phyloP scores from a whole-genome alignment of 768 basidiomycete species.

The Collybia mongolica region DNA sequence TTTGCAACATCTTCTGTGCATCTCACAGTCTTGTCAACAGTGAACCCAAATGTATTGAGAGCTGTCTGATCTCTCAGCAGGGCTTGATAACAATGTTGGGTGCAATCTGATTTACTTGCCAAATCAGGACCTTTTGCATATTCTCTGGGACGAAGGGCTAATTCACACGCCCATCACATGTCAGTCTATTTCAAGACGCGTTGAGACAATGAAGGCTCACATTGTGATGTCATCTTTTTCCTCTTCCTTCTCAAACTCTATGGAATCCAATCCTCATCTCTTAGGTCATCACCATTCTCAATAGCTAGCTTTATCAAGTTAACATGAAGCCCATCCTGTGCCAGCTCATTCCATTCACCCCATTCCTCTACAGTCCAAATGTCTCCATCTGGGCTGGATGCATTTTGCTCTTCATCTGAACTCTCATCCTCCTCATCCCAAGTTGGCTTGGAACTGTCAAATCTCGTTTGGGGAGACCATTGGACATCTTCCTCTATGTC shows the following conservation, averaged over 20 bases:
- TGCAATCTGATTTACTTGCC: too few species aligned
- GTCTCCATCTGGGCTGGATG: too few species aligned
- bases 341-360: background rate
- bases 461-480: background rate
- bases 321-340: background rate
- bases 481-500: background rate
- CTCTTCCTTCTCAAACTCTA: background rate
- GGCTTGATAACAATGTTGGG: too few species aligned
- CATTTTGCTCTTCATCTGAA: background rate
- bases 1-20: too few species aligned
- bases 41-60: too few species aligned
- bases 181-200: background rate
- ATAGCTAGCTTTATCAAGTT: slow-evolving; percentile 1
- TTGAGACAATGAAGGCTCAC: background rate
- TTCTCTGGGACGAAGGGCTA: too few species aligned
- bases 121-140: too few species aligned
- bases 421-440: slow-evolving; percentile 1
- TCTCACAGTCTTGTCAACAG: too few species aligned
- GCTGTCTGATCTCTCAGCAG: too few species aligned
- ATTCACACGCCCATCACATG: background rate
- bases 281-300: slow-evolving; percentile 6
- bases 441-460: background rate
- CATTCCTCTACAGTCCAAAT: background rate
- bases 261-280: slow-evolving; percentile 7
- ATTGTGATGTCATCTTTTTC: background rate